Base-by-base conservation (phyloP, 1,139 yeast genomes). In the Pichia kudriavzevii region DNA sequence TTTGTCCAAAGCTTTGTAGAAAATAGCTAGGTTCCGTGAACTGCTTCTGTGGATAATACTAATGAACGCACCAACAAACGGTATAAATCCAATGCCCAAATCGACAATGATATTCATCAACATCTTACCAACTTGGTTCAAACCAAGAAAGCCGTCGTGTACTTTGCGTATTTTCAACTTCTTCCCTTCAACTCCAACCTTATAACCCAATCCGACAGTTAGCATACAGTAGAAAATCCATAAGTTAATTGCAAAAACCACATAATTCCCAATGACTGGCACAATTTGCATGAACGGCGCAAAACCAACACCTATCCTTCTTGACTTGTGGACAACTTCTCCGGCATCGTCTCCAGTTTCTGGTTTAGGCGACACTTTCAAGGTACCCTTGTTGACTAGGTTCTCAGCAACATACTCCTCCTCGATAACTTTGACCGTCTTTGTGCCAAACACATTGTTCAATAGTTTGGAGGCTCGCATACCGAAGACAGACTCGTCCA, bases 11-110 rank as follows among this genome's bases (percentile, higher is more conserved):
- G 38, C 24, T 18, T 38, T 34, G 41, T 41, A 38, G 13, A 42
- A 36, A 17, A 40, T 26, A 9, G 38, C 36, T 16, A 44, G 37
- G 53, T 83, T 83, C 42, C 94, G 61, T 22, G 84, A 78, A 48
- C 81, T 81, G 37, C 87, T 75, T 60, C 81, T 79, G 60, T 79
- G 83, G 35, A 77, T 62, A 19, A 83, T 74, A 43, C 75, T 75
- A 36, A 79, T 66, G 30, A 80, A 57, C 47, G 74, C 83, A 9
- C 94, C 94, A 13, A 82, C 72, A 26, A 82, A 43, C 2, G 94
- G 94, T 28, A 80, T 70, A 48, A 83, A 59, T 0, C 91, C 87
- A 35, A 83, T 60, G 2, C 67, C 66, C 49, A 80, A 81, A 54
- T 83, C 94, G 34, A 80, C 52, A 11, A 64, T 55, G 10, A 81